These are phyloP conservation scores for Aspergillus taichungensis DNA, from an alignment of 495 filamentous ascomycete genomes.

Conservation along the genomic window DNA sequence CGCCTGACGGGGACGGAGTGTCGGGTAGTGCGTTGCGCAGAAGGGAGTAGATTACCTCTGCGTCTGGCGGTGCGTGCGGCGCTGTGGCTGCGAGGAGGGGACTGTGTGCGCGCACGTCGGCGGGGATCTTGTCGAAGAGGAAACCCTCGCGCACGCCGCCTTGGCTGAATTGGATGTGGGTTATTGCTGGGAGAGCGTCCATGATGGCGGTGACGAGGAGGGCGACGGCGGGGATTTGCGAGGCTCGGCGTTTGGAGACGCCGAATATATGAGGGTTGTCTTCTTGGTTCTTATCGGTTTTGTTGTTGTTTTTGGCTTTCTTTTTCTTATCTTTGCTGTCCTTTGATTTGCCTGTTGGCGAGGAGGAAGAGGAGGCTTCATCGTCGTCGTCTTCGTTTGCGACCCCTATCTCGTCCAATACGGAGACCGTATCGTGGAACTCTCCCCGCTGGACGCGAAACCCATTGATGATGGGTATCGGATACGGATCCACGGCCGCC, in stretches of 20 bases:
- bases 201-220: slow-evolving; percentile 64
- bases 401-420: slow-evolving; percentile 39
- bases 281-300: too few species aligned
- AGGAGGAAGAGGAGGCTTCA: too few species aligned
- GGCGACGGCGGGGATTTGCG: slow-evolving; percentile 73
- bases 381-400: slow-evolving; percentile 7
- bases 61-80: slow-evolving; percentile 35
- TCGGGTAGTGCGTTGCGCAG: slow-evolving; percentile 37
- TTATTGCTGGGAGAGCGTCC: slow-evolving; percentile 57
- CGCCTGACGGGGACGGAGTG: slow-evolving; percentile 11
- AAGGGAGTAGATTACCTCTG: slow-evolving; percentile 23
- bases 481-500: slow-evolving; percentile 62
- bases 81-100: slow-evolving; percentile 55
- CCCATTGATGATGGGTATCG: slow-evolving; percentile 73
- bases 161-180: slow-evolving; percentile 67
- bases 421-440: slow-evolving; percentile 50
- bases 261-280: slow-evolving; percentile 48
- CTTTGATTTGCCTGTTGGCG: too few species aligned
- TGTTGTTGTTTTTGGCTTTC: too few species aligned
- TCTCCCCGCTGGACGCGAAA: slow-evolving; percentile 51
- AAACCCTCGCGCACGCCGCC: slow-evolving; percentile 78
- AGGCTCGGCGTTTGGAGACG: slow-evolving; percentile 67
- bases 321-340: too few species aligned
- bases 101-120: slow-evolving; percentile 45
- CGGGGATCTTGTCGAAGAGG: slow-evolving; percentile 55